Conservation (phyloP, 176 grass and related monocot genomes). For the Eremochloa ophiuroides region DNA sequence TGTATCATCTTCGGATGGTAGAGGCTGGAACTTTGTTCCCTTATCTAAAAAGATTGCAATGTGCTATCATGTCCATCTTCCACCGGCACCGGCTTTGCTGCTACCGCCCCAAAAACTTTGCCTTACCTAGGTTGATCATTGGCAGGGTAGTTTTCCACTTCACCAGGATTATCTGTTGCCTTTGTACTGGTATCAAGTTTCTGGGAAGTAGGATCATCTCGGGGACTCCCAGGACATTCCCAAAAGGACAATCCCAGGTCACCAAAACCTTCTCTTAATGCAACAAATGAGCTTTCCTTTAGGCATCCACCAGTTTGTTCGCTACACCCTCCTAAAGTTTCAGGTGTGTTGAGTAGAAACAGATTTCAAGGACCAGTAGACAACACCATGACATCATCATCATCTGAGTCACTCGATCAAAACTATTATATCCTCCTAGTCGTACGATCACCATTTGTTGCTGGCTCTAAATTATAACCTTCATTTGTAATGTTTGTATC, state of each 20-base stretch:
- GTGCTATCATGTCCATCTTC: constrained; percentile 40
- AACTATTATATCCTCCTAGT: constrained; percentile 63
- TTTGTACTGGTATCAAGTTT: constrained; percentile 12
- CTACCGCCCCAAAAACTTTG: constrained; percentile 25
- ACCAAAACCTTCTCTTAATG: constrained; percentile 33
- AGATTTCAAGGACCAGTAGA: constrained; percentile 31
- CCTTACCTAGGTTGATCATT: constrained; percentile 20
- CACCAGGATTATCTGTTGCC: constrained; percentile 30
- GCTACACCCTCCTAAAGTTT: constrained; percentile 36
- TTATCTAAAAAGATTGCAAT: constrained; percentile 42
- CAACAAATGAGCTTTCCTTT: constrained; percentile 38
- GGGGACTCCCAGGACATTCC: constrained; percentile 37
- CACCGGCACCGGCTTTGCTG: constrained; percentile 21
- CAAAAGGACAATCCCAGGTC: constrained; percentile 64
- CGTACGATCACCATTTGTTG: constrained; percentile 15
- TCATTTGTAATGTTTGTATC: constrained; percentile 8
- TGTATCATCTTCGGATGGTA: too few relatives aligned
- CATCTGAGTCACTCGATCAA: constrained; percentile 92
- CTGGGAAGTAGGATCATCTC: constrained; percentile 16
- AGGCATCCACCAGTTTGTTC: constrained; percentile 30
- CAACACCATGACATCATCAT: constrained; percentile 54
- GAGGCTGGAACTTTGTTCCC: too few relatives aligned
- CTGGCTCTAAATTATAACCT: constrained; percentile 28
- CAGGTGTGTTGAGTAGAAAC: constrained; percentile 19
- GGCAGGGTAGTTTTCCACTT: constrained; percentile 28